Percentiles rank a stretch among this genome's conserved stretches.
These are phyloP conservation scores for Cantharellus anzutake DNA, from an alignment of 768 basidiomycete genomes.

Conservation along the genomic window DNA sequence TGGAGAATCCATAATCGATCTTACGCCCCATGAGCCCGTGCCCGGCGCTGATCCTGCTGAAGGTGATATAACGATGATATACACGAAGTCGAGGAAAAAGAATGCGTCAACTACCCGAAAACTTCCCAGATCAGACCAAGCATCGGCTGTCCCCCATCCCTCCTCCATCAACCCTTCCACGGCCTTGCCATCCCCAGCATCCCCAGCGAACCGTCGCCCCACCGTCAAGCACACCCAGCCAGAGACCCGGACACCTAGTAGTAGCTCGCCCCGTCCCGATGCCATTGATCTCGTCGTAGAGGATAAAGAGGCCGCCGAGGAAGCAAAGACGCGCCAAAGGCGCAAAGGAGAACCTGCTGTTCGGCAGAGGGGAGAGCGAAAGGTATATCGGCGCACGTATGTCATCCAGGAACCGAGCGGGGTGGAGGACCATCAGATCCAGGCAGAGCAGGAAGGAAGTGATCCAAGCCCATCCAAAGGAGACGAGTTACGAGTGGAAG, in stretches of 20 bases:
- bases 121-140: neutral
- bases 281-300: constrained; percentile 84
- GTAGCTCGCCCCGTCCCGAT: constrained; percentile 22
- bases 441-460: neutral
- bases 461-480: neutral
- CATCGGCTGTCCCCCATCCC: neutral
- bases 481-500: neutral
- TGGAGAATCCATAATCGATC: neutral
- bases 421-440: neutral
- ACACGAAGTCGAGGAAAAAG: neutral
- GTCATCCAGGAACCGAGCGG: constrained; percentile 11
- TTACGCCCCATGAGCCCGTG: neutral
- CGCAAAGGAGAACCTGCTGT: constrained; percentile 39
- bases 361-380: constrained; percentile 22
- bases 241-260: constrained; percentile 3
- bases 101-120: neutral
- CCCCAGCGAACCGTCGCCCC: neutral
- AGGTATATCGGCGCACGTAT: constrained; percentile 31
- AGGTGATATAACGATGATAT: neutral
- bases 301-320: constrained; percentile 34
- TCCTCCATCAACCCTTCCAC: neutral
- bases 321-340: constrained; percentile 33
- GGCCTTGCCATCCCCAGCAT: neutral
- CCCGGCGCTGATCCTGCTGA: neutral
- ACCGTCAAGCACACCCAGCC: constrained; percentile 10